A percentile compares a stretch with the other conserved stretches of the same genome.
Conservation (phyloP, 2,329 filamentous ascomycete genomes). For the Colletotrichum tofieldiae region DNA sequence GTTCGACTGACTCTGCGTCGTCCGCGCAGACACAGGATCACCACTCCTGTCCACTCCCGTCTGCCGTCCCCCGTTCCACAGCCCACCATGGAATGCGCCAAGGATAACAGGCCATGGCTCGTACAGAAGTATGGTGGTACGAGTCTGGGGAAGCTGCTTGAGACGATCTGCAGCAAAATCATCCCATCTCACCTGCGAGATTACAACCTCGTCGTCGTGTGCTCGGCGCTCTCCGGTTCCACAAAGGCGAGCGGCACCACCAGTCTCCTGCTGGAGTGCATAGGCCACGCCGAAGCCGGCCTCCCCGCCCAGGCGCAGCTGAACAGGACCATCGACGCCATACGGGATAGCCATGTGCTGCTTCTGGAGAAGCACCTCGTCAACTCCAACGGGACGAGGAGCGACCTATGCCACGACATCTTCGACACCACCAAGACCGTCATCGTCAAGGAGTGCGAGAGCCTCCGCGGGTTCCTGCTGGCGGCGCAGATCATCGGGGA, state of each 20-base stretch:
- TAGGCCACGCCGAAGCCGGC: slow-evolving; percentile 50
- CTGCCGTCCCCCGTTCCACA: not conserved
- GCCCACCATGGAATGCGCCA: slow-evolving; percentile 47
- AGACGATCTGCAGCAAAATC: slow-evolving; percentile 65
- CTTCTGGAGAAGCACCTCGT: slow-evolving; percentile 63
- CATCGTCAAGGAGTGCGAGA: slow-evolving; percentile 81
- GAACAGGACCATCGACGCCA: slow-evolving; percentile 34
- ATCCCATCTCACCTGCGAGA: slow-evolving; percentile 50
- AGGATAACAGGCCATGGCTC: slow-evolving; percentile 75
- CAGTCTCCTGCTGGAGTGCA: slow-evolving; percentile 75
- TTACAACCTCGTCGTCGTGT: slow-evolving; percentile 90
- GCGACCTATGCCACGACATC: slow-evolving; percentile 88
- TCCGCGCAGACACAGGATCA: slow-evolving; percentile 1
- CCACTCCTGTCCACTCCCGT: not conserved
- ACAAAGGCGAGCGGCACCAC: slow-evolving; percentile 97
- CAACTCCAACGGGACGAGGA: slow-evolving; percentile 81
- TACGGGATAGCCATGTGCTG: slow-evolving; percentile 28
- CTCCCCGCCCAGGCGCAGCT: slow-evolving; percentile 53
- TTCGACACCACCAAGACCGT: slow-evolving; percentile 77
- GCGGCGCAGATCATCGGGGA: slow-evolving; percentile 79
- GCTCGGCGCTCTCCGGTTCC: slow-evolving; percentile 92
- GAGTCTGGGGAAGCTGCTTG: slow-evolving; percentile 92
- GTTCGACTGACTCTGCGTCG: not conserved
- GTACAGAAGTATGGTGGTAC: slow-evolving; percentile 97
- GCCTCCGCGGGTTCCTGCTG: slow-evolving; percentile 80